Base-by-base conservation (phyloP, 208 protist species). In the Angomonas ambiguus region DNA sequence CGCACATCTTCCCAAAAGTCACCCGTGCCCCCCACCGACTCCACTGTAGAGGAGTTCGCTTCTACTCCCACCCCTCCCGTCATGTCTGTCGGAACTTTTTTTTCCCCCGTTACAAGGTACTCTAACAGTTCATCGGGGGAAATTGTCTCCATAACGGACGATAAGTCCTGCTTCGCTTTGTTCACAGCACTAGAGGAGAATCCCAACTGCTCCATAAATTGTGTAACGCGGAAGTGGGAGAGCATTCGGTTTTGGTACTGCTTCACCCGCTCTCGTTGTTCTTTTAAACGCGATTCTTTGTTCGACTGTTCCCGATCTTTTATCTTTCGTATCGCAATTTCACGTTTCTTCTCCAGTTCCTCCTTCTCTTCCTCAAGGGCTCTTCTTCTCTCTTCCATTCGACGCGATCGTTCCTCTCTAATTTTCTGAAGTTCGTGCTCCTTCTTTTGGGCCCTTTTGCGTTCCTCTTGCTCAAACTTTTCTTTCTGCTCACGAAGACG, bases 51-150 rank as follows among this genome's bases (percentile, higher is more conserved):
- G 24, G 11, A 27, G n/a, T 65, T 56, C 1, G 11, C 41, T 10
- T 53, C 62, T n/a, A n/a, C n/a, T n/a, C n/a, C n/a, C n/a, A n/a
- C n/a, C n/a, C n/a, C n/a, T 10, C n/a, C 22, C 20, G 67, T 34
- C 72, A 94, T 88, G 62, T 94, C 88, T 0, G 25, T 20, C 0
- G 88, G 88, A n/a, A 94, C 79, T 42, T 74, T 51, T 1, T 58
- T 57, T n/a, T 66, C 77, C 3, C 88, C 88, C 11, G 83, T 85
- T 18, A 94, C 85, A 8, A 92, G 18, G 60, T 69, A 94, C 73
- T 94, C 88, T 1, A 94, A 72, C 27, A 94, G 64, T 24, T 90
- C 83, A 42, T 94, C 85, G 0, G 79, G 77, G 2, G 81, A 80
- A 62, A 94, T 81, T n/a, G 24, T 64, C 24, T 61, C 64, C 16